Evolutionary conservation across 768 basidiomycete genomes (phyloP).

Genomic region (Podaxis sp.): DNA sequence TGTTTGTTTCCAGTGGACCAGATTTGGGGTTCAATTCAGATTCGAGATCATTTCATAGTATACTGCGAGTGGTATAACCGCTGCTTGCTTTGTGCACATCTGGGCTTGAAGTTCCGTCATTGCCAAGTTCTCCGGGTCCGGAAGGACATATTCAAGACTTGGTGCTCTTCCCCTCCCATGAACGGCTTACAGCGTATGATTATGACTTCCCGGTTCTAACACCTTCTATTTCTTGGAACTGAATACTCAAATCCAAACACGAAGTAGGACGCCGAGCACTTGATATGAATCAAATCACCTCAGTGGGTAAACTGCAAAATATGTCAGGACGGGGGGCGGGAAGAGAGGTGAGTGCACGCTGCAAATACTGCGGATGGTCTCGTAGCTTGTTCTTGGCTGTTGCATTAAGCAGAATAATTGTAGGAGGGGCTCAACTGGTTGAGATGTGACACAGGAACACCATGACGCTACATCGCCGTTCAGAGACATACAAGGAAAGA

Average conservation of each 20-base stretch:
- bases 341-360: conserved; percentile 60
- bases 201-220: conserved; percentile 21
- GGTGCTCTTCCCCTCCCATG: conserved; percentile 30
- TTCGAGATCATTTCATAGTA: conserved; percentile 20
- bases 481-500: too few relatives aligned
- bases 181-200: too few relatives aligned
- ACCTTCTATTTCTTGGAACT: conserved; percentile 70
- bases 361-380: conserved; percentile 61
- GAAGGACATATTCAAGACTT: conserved; percentile 30
- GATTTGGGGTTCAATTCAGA: neutral
- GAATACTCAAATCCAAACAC: conserved; percentile 60
- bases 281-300: conserved; percentile 37
- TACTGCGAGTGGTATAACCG: conserved; percentile 24
- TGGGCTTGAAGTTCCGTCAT: conserved; percentile 33
- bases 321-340: conserved; percentile 28
- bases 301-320: conserved; percentile 18
- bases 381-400: conserved; percentile 54
- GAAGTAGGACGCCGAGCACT: conserved; percentile 13
- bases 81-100: conserved; percentile 26
- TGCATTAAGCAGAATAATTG: conserved; percentile 48
- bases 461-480: too few relatives aligned
- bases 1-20: neutral
- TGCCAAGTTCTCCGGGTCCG: conserved; percentile 29
- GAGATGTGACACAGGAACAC: neutral
- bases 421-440: conserved; percentile 43